Evolutionary conservation across 306 rosid species (phyloP), one percentile per base, ranked within the genome.

Genomic region (Canavalia gladiata): DNA sequence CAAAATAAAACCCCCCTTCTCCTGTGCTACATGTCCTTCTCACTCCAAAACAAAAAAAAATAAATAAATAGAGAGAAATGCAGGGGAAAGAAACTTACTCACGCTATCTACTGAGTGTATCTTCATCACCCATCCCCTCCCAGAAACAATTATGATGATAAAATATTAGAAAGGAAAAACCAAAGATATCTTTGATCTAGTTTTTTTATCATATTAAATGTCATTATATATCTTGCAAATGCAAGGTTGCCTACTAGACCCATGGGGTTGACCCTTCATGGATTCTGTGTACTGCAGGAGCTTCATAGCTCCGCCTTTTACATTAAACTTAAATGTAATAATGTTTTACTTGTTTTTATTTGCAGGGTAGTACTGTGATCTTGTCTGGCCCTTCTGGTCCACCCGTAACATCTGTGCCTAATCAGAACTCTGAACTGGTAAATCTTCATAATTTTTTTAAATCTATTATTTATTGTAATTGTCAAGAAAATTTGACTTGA

Each of bases 321-420:
- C 10, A 50, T 29, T 72, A 5, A 18, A 72, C 25, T 18, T 18
- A 18, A 18, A 18, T 18, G 25, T 18, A 57, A 55, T 7, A 42
- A 69, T 62, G 29, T 68, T 82, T 70, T 77, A 34, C 74, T 58
- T 84, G 58, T 76, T 86, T 43, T 74, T 63, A 63, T 81, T 81
- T 83, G 68, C 93, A 96, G 99, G 99, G 99, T 50, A 92, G 85
- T 78, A 96, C 99, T 54, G 98, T 96, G 49, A 90, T 96, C 83
- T 83, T 96, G 84, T 96, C 99, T 74, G 98, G 99, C 83, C 94
- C 99, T 57, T 92, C 99, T 50, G 99, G 99, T 81, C 99, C 98
- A 0, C 98, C 99, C 0, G 94, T 96, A 83, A 88, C 97, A 50
- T 90, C 99, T 66, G 97, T 96, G 51, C 95, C 99, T 50, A 96